Percentiles rank a stretch among this genome's conserved stretches.
These are phyloP conservation scores for Serpula lacrymans DNA, from an alignment of 768 basidiomycete species.

Conservation along the genomic window DNA sequence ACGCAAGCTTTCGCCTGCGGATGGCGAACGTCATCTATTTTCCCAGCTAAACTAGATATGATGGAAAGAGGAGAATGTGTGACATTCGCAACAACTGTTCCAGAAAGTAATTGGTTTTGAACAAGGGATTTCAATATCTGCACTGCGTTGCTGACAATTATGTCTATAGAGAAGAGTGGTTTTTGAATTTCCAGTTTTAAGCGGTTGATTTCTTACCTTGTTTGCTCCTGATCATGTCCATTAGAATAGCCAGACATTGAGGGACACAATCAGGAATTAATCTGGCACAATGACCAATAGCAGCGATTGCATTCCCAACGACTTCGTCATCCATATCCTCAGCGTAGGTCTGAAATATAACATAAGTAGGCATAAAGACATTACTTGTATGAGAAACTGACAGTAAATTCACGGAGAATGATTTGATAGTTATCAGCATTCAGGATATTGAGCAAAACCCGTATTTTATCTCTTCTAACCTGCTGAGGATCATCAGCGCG, in stretches of 20 bases:
- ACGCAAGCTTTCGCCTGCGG: conserved; percentile 83
- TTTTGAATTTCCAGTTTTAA: not conserved
- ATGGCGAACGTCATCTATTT: conserved; percentile 77
- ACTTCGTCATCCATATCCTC: conserved; percentile 74
- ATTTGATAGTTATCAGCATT: conserved; percentile 63
- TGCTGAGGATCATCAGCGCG: conserved; percentile 61
- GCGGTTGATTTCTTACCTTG: conserved; percentile 48
- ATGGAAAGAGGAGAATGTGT: conserved; percentile 52
- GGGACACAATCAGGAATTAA: conserved; percentile 64
- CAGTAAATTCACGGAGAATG: conserved; percentile 82
- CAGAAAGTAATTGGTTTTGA: conserved; percentile 54
- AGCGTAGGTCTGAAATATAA: conserved; percentile 61
- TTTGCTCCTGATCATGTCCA: conserved; percentile 73
- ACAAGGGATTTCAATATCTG: conserved; percentile 83
- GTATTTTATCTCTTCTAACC: conserved; percentile 75
- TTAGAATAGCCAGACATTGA: conserved; percentile 73
- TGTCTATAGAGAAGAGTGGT: conserved; percentile 44
- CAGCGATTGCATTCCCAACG: conserved; percentile 69
- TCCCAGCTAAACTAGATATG: conserved; percentile 73
- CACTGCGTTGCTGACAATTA: conserved; percentile 76
- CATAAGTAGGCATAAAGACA: conserved; percentile 1
- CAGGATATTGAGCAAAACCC: conserved; percentile 64
- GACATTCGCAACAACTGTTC: conserved; percentile 29
- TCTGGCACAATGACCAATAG: conserved; percentile 73
- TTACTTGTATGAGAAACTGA: conserved; percentile 34